Conservation (phyloP, 768 basidiomycete species). For the Neoboletus magnificus region DNA sequence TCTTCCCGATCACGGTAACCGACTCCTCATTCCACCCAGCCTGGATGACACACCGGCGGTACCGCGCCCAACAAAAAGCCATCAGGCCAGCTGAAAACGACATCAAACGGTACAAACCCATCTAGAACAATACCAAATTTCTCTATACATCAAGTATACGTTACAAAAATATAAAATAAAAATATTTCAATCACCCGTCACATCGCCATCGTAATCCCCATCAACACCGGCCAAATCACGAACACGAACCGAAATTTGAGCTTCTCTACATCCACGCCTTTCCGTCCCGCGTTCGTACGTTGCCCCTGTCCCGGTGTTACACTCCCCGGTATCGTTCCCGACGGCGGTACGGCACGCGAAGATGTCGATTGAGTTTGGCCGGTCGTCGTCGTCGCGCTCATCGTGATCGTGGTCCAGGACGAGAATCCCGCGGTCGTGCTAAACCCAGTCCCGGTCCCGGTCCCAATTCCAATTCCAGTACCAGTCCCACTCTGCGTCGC, state of each 20-base stretch:
- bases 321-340: conserved; percentile 4
- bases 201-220: conserved; percentile 55
- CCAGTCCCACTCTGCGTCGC: conserved; percentile 7
- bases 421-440: conserved; percentile 2
- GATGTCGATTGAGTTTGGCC: neutral
- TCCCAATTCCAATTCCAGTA: neutral
- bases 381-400: neutral
- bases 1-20: too few relatives aligned
- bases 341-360: conserved; percentile 8
- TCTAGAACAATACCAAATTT: too few relatives aligned
- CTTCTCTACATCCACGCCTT: conserved; percentile 31
- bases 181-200: conserved; percentile 22
- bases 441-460: conserved; percentile 1
- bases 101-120: too few relatives aligned
- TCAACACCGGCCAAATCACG: conserved; percentile 53
- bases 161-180: neutral
- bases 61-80: too few relatives aligned
- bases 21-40: too few relatives aligned
- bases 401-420: conserved; percentile 4
- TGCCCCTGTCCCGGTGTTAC: neutral
- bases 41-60: too few relatives aligned
- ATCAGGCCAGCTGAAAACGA: too few relatives aligned
- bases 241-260: conserved; percentile 48
- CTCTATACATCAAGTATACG: too few relatives aligned
- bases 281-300: conserved; percentile 21